These are phyloP conservation scores for Gigaspora rosea DNA, from an alignment of 192 early-diverging fungal species.

Conservation along the genomic window DNA sequence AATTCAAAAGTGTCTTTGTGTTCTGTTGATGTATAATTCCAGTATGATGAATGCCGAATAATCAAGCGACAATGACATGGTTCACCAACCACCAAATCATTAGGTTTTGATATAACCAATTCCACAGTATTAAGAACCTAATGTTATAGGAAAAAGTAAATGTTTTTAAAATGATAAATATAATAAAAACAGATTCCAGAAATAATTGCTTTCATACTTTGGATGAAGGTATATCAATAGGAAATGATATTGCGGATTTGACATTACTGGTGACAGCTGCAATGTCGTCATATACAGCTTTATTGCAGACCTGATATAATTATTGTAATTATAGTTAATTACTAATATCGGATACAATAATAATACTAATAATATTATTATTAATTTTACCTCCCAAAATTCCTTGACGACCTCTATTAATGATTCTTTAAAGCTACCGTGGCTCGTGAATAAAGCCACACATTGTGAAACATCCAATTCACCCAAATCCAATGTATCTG, in stretches of 20 bases:
- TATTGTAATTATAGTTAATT: not conserved
- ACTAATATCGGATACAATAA: not conserved
- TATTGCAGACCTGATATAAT: constrained; percentile 2
- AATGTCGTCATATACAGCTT: not conserved
- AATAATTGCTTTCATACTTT: constrained; percentile 34
- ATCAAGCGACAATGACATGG: constrained; percentile 55
- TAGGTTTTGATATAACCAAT: constrained; percentile 41
- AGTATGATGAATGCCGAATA: constrained; percentile 57
- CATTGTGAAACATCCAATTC: constrained; percentile 52
- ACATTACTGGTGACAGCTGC: not conserved
- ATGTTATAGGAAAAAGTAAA: constrained; percentile 1
- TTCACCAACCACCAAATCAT: constrained; percentile 54
- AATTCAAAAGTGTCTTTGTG: constrained; percentile 43
- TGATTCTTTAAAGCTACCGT: constrained; percentile 54
- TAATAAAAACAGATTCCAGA: not conserved
- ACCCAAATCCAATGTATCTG: constrained; percentile 56
- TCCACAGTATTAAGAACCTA: constrained; percentile 59
- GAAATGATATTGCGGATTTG: constrained; percentile 40
- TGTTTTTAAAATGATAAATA: not conserved
- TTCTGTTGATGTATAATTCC: constrained; percentile 41
- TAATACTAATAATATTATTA: not conserved
- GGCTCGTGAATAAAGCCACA: constrained; percentile 48
- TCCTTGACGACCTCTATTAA: constrained; percentile 54
- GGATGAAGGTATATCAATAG: constrained; percentile 48
- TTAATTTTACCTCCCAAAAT: constrained; percentile 50